A percentile compares a stretch with the other conserved stretches of the same genome.
Evolutionary conservation across 768 basidiomycete genomes (phyloP).

Genomic region (Polyporus arcularius): DNA sequence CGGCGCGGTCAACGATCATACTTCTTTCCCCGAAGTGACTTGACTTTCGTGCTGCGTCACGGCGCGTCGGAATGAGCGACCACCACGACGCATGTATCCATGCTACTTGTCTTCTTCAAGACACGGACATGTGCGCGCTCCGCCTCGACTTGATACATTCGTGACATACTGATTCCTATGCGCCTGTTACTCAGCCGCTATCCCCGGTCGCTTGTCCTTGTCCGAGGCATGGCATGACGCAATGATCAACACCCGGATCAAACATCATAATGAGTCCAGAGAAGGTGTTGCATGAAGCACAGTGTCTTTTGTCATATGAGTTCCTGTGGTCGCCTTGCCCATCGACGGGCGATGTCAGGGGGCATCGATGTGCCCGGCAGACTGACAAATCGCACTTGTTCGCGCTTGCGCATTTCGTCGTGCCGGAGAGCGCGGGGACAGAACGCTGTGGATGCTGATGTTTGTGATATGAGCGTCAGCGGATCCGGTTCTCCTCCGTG

Average conservation of each 20-base stretch:
- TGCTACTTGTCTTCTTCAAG: not conserved
- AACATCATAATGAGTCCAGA: not conserved
- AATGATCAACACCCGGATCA: slow-evolving; percentile 12
- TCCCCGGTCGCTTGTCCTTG: not conserved
- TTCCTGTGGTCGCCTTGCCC: not conserved
- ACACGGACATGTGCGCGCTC: not conserved
- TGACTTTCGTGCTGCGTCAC: not conserved
- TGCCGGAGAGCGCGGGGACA: not conserved
- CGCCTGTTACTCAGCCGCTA: not conserved
- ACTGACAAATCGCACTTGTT: not conserved
- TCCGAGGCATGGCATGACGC: slow-evolving; percentile 6
- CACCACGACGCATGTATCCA: not conserved
- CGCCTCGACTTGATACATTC: not conserved
- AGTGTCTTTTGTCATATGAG: not conserved
- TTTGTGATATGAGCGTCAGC: not conserved
- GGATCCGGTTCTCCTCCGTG: not conserved
- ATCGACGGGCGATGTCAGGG: not conserved
- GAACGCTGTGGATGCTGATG: not conserved
- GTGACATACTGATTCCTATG: too few relatives aligned
- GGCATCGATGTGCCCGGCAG: not conserved
- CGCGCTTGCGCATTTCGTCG: not conserved
- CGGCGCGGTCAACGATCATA: not conserved
- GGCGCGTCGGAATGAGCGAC: not conserved
- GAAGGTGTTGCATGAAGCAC: not conserved
- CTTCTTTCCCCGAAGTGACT: not conserved